phyloP scores from a whole-genome alignment of 2,329 filamentous ascomycete genomes.

The Xylariaceae sp. region DNA sequence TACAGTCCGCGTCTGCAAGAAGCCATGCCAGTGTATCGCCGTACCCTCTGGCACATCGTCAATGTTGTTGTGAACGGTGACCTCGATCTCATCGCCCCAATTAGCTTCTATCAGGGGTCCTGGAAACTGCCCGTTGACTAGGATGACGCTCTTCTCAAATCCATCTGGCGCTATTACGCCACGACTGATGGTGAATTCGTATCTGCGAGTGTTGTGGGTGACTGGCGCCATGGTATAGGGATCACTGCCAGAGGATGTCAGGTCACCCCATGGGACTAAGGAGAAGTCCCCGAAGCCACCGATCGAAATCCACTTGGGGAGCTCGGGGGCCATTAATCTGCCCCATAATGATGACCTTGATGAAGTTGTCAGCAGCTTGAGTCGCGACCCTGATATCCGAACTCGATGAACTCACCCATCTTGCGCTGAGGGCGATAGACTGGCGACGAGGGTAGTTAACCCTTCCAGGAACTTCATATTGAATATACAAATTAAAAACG shows the following conservation, averaged over 20 bases:
- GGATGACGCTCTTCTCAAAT: conserved; percentile 38
- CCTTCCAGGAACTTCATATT: conserved; percentile 26
- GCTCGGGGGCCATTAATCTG: conserved; percentile 29
- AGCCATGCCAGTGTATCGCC: conserved; percentile 50
- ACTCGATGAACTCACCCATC: conserved; percentile 26
- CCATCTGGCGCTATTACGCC: conserved; percentile 52
- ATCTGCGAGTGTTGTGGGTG: conserved; percentile 51
- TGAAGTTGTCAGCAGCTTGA: background rate
- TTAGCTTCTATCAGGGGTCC: conserved; percentile 50
- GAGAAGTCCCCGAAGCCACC: conserved; percentile 11
- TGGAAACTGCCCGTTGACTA: conserved; percentile 50
- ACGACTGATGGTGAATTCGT: conserved; percentile 49
- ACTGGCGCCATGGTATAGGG: conserved; percentile 45
- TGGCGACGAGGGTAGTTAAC: conserved; percentile 19
- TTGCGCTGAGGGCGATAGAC: conserved; percentile 25
- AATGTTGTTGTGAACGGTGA: conserved; percentile 31
- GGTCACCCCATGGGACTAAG: conserved; percentile 48
- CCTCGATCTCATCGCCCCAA: conserved; percentile 39
- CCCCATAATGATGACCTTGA: conserved; percentile 32
- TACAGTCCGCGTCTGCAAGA: conserved; percentile 44
- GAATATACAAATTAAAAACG: conserved; percentile 17
- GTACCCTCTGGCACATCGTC: conserved; percentile 35
- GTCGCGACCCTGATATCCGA: background rate
- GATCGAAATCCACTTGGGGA: conserved; percentile 29
- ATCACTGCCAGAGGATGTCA: conserved; percentile 41